Conservation (phyloP, 2,329 filamentous ascomycete species). For the Alternaria sp. region DNA sequence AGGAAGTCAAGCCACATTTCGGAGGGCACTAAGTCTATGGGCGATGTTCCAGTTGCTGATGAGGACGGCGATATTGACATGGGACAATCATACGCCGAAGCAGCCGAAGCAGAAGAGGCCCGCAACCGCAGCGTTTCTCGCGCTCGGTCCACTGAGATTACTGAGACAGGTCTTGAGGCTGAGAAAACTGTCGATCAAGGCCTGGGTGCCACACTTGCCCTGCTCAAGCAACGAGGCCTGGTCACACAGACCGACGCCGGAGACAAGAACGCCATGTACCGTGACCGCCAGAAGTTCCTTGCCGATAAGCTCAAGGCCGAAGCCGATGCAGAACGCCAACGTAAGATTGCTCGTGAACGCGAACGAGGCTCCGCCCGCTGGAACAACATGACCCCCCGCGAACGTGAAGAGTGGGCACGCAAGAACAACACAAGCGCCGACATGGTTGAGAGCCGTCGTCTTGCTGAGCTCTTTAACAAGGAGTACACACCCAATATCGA, state of each 20-base stretch:
- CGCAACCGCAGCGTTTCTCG: constrained; percentile 40
- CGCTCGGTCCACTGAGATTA: constrained; percentile 60
- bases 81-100: constrained; percentile 61
- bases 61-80: constrained; percentile 64
- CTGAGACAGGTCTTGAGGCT: constrained; percentile 79
- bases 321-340: constrained; percentile 79
- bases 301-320: constrained; percentile 80
- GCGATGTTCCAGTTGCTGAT: constrained; percentile 51
- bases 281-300: constrained; percentile 80
- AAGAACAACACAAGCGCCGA: constrained; percentile 90
- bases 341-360: constrained; percentile 83
- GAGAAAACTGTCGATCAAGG: constrained; percentile 82
- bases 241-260: constrained; percentile 70
- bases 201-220: constrained; percentile 80
- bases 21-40: constrained; percentile 32
- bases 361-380: constrained; percentile 83
- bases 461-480: constrained; percentile 85
- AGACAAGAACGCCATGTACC: constrained; percentile 71
- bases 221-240: constrained; percentile 86
- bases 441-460: constrained; percentile 78
- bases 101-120: constrained; percentile 59
- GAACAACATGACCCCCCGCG: constrained; percentile 88
- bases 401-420: constrained; percentile 87
- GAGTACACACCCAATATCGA: constrained; percentile 92
- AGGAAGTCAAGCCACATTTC: constrained; percentile 46